Evolutionary conservation across 768 basidiomycete species (phyloP), one percentile per base, ranked within the genome.

Genomic region (Tephrocybe sp.): DNA sequence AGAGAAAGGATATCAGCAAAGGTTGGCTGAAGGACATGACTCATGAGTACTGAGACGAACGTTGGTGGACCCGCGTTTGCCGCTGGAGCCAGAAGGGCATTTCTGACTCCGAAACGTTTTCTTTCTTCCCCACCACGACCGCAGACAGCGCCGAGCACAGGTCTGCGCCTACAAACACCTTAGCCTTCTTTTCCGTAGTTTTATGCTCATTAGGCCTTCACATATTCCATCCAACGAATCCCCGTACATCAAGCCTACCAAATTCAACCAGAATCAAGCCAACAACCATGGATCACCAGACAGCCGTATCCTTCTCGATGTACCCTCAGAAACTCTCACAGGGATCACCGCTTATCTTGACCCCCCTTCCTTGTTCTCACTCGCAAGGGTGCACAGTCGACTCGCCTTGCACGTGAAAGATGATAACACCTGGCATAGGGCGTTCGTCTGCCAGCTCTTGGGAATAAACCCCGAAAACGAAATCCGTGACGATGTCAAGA

Each of bases 401-500:
- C 73, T 90, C 48, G 72, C 76, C 61, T 70, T 76, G 54, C 89
- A 90, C 75, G 69, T 90, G 75, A 77, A 77, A 47, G 77, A 88
- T 58, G 90, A 93, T 52, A 84, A 80, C 60, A 91, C 87, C 28
- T 93, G 90, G 90, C 75, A 79, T 43, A 72, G 81, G 18, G 90
- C 91, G 24, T 89, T 89, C 65, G 69, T 83, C 53, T 78, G 73
- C 44, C 84, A 85, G 62, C 83, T 82, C 60, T 63, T 90, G 36
- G 82, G 79, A 41, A 77, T 90, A 44, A 67, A 74, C 8, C 89
- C 88, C 15, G 87, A 91, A 65, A 66, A 66, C 47, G 78, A 82
- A 51, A 65, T 86, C 26, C 61, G 74, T 47, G 65, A 76, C 52
- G 66, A 68, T 34, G 70, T 64, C 51, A 69, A 69, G 44, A 61